Evolutionary conservation across 345 rosid species (phyloP).

Genomic region (Eucalyptus pauciflora): DNA sequence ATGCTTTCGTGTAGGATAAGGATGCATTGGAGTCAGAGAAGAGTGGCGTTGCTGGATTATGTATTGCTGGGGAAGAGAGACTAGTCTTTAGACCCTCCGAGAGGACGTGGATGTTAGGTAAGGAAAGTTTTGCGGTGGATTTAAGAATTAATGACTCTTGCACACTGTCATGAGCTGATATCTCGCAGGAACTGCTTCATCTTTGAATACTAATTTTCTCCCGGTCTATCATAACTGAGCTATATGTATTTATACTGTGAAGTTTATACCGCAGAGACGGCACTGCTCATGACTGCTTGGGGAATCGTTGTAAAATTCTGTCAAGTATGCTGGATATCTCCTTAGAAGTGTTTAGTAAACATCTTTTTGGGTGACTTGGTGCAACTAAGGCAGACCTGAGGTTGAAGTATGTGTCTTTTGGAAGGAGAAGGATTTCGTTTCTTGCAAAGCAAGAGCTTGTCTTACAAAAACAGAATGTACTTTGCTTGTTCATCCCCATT

Average conservation of each 20-base stretch:
- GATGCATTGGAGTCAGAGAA: slow-evolving; percentile 20
- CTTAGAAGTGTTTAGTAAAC: not conserved
- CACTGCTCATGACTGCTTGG: not conserved
- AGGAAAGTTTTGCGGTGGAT: not conserved
- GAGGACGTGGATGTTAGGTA: slow-evolving; percentile 31
- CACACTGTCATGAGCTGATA: not conserved
- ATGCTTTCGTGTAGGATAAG: not conserved
- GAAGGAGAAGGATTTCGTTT: not conserved
- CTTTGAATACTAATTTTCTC: not conserved
- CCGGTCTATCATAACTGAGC: not conserved
- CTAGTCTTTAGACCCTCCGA: slow-evolving; percentile 42
- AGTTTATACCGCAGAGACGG: not conserved
- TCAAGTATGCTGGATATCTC: not conserved
- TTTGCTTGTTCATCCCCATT: not conserved
- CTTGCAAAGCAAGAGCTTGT: not conserved
- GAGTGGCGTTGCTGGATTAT: slow-evolving; percentile 12
- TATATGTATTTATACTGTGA: not conserved
- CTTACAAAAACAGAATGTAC: not conserved
- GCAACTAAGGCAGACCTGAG: not conserved
- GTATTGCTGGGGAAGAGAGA: slow-evolving; percentile 25
- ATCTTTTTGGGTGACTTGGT: not conserved
- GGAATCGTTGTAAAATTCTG: not conserved
- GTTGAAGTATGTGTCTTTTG: not conserved
- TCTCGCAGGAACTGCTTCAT: not conserved
- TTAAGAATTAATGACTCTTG: not conserved